Percentiles rank a stretch among this genome's conserved stretches.
Evolutionary conservation across 2,329 filamentous ascomycete genomes (phyloP).

Genomic region (Colletotrichum scovillei): DNA sequence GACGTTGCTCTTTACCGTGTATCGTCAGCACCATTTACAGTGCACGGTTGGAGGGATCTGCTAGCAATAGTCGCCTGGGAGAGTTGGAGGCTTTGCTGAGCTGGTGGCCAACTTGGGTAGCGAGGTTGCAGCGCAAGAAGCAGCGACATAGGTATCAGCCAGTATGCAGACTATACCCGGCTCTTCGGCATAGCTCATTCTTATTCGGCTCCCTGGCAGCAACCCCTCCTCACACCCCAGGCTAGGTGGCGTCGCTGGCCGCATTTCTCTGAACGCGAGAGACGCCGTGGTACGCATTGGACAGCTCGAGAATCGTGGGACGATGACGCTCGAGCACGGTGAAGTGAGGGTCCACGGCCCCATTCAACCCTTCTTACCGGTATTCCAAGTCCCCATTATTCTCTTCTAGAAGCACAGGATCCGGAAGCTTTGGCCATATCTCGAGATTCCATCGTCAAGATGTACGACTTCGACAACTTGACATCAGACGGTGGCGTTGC

Average conservation of each 20-base stretch:
- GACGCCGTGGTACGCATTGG: constrained; percentile 23
- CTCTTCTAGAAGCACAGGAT: constrained; percentile 36
- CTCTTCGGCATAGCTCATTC: constrained; percentile 25
- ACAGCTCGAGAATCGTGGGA: constrained; percentile 33
- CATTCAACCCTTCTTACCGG: constrained; percentile 37
- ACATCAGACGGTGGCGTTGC: constrained; percentile 30
- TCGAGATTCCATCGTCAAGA: constrained; percentile 16
- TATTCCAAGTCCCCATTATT: constrained; percentile 37
- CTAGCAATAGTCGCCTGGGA: background rate
- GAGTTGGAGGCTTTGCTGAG: constrained; percentile 9
- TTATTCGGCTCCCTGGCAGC: constrained; percentile 7
- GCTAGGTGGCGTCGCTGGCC: constrained; percentile 23
- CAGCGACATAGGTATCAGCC: constrained; percentile 24
- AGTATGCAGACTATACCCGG: constrained; percentile 23
- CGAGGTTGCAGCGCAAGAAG: constrained; percentile 30
- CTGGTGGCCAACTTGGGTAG: constrained; percentile 22
- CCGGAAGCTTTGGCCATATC: constrained; percentile 36
- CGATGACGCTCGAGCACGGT: constrained; percentile 34
- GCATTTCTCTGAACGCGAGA: constrained; percentile 31
- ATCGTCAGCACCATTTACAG: background rate
- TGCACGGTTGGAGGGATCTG: constrained; percentile 13
- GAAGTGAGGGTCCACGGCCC: constrained; percentile 36
- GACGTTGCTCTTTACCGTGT: background rate
- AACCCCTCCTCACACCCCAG: background rate
- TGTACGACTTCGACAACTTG: background rate